These are phyloP conservation scores for Yamadazyma triangularis DNA, from an alignment of 1,139 yeast genomes.

Conservation along the genomic window DNA sequence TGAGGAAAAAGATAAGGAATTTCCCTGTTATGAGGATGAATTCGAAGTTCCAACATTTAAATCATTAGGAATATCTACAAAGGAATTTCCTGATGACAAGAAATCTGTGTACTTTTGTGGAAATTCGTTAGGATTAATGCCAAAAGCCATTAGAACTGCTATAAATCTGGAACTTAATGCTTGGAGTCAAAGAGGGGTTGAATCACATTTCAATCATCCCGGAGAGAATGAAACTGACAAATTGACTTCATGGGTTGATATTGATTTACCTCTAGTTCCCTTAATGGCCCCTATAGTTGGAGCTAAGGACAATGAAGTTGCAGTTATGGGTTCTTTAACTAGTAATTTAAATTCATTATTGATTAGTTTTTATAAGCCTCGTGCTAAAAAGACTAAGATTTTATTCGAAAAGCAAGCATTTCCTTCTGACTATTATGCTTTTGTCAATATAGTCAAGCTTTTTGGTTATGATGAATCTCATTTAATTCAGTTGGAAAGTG, in stretches of 20 bases:
- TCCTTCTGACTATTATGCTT: conserved; percentile 89
- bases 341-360: conserved; percentile 73
- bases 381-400: conserved; percentile 57
- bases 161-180: conserved; percentile 68
- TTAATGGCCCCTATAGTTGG: conserved; percentile 73
- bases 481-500: conserved; percentile 60
- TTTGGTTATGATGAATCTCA: conserved; percentile 58
- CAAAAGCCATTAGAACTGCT: conserved; percentile 54
- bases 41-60: conserved; percentile 59
- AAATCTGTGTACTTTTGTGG: conserved; percentile 71
- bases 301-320: conserved; percentile 68
- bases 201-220: conserved; percentile 76
- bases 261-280: conserved; percentile 72
- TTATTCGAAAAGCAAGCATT: conserved; percentile 83
- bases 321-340: conserved; percentile 84
- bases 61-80: conserved; percentile 41
- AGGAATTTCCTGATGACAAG: conserved; percentile 16
- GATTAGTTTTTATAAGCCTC: conserved; percentile 71
- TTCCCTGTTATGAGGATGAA: conserved; percentile 31
- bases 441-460: conserved; percentile 65
- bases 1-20: conserved; percentile 28
- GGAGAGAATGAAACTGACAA: conserved; percentile 10
- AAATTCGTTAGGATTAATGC: conserved; percentile 89
- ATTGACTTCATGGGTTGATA: conserved; percentile 69
- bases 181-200: conserved; percentile 79